phyloP scores from a whole-genome alignment of 2,329 filamentous ascomycete species.

The Mycosphaerella sp. region DNA sequence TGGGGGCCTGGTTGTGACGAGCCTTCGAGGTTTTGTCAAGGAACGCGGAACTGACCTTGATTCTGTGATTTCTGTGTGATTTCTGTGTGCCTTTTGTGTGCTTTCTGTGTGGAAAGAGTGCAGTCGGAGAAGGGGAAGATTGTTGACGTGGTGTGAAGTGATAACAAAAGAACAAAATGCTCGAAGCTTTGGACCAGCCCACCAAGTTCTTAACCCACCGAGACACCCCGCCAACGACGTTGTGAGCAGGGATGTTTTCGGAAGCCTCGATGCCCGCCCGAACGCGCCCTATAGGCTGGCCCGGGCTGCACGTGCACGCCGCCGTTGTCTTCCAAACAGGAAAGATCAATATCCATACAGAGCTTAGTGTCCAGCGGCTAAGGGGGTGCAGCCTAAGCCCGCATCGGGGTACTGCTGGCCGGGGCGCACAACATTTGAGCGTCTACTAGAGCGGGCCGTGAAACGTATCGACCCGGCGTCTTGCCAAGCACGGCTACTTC shows the following conservation, averaged over 20 bases:
- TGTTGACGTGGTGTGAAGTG: neutral
- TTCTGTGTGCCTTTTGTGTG: too few relatives aligned
- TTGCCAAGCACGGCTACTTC: too few relatives aligned
- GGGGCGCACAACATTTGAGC: too few relatives aligned
- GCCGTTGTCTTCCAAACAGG: neutral
- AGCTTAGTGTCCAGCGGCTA: too few relatives aligned
- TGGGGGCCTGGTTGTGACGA: neutral
- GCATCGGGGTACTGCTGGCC: neutral
- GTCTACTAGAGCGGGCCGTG: too few relatives aligned
- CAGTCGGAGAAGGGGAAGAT: neutral
- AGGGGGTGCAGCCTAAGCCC: too few relatives aligned
- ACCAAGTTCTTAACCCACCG: neutral
- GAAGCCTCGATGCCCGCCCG: neutral
- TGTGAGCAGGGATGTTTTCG: neutral
- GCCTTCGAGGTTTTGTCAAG: neutral
- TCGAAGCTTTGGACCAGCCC: neutral
- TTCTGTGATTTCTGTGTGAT: neutral
- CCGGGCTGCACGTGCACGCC: too few relatives aligned
- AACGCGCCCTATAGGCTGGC: neutral
- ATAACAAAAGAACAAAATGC: neutral
- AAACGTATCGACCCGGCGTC: too few relatives aligned
- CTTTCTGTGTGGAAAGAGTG: neutral
- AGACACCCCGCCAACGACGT: neutral
- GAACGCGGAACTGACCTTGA: neutral
- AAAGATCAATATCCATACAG: conserved; percentile 1